Conservation (phyloP, 2,329 filamentous ascomycete species). For the Trichoderma semiorbis region DNA sequence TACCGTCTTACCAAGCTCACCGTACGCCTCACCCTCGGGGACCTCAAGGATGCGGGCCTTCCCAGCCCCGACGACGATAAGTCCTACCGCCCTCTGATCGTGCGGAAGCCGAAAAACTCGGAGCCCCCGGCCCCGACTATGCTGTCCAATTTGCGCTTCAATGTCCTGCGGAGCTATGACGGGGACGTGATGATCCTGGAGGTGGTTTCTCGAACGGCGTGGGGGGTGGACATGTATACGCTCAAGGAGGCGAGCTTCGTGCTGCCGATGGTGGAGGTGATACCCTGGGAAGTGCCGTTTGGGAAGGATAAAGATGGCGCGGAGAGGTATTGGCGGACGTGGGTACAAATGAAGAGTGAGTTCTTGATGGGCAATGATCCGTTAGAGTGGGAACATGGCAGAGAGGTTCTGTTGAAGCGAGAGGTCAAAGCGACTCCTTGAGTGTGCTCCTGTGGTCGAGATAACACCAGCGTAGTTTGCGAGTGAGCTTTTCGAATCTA, state of each 20-base stretch:
- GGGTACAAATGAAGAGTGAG: background rate
- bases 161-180: background rate
- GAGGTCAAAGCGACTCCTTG: background rate
- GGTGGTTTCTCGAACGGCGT: background rate
- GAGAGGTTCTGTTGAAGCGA: background rate
- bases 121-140: background rate
- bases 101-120: background rate
- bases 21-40: background rate
- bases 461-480: background rate
- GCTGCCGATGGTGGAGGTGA: background rate
- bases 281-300: background rate
- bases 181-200: background rate
- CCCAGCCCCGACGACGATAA: background rate
- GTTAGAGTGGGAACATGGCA: background rate
- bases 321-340: background rate
- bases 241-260: background rate
- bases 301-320: background rate
- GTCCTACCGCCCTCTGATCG: background rate
- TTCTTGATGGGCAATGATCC: background rate
- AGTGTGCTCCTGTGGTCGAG: background rate
- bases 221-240: background rate
- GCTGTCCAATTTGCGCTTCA: background rate
- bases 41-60: background rate
- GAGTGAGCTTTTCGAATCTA: background rate
- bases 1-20: background rate